Evolutionary conservation across 2,329 filamentous ascomycete species (phyloP).

Genomic region (Trichoderma sp.): DNA sequence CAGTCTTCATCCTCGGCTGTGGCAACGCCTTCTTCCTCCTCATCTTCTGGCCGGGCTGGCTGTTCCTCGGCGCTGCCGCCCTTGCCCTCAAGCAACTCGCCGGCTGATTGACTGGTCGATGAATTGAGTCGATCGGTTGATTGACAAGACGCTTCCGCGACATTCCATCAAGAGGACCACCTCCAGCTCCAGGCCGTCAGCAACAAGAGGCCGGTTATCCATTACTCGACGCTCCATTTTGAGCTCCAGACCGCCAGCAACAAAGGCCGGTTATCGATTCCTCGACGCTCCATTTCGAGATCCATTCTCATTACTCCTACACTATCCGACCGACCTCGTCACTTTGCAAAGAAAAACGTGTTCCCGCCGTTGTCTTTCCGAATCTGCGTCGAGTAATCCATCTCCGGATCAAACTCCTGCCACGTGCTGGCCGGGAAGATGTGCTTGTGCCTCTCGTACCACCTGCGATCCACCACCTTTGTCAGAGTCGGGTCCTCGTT

Average conservation of each 20-base stretch:
- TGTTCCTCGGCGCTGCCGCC: constrained; percentile 46
- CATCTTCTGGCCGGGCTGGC: constrained; percentile 62
- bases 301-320: constrained; percentile 30
- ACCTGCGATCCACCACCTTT: constrained; percentile 92
- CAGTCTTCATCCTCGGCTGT: constrained; percentile 53
- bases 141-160: background rate
- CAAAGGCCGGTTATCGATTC: background rate
- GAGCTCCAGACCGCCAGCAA: background rate
- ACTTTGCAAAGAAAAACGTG: constrained; percentile 78
- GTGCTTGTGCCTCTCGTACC: constrained; percentile 98
- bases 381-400: constrained; percentile 77
- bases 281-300: background rate
- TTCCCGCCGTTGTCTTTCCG: constrained; percentile 87
- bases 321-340: constrained; percentile 44
- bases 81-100: constrained; percentile 43
- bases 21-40: constrained; percentile 53
- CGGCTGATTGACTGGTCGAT: constrained; percentile 36
- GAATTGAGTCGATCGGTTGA: constrained; percentile 36
- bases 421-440: constrained; percentile 96
- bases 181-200: background rate
- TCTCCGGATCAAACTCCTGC: constrained; percentile 91
- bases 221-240: background rate
- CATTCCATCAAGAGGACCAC: background rate
- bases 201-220: background rate
- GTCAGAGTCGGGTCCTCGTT: constrained; percentile 77